Evolutionary conservation across 352 stramenopile species (phyloP), one percentile per base, ranked within the genome.

Genomic region (Pythium aristosporum): DNA sequence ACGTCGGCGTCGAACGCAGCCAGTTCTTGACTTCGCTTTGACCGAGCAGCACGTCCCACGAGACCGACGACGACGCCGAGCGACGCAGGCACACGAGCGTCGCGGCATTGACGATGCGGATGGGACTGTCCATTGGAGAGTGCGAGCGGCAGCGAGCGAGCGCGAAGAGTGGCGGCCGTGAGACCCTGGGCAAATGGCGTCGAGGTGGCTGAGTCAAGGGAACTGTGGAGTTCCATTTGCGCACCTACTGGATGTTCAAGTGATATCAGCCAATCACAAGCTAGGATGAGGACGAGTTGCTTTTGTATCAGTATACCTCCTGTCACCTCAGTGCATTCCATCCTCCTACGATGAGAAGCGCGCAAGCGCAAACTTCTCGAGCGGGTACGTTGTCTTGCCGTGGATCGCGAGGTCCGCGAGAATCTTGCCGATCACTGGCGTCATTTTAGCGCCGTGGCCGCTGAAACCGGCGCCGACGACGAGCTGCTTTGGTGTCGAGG

Each of bases 381-480:
- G 76, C 28, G 70, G 53, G 51, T 82, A 62, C 46, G 62, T 46
- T 30, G 76, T 85, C 64, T 79, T 65, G 6, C 78, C 69, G 28
- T 75, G 60, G 39, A 91, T 49, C 52, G 81, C 84, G 28, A 94
- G 69, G 47, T 96, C 85, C 6, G 67, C 70, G 51, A 94, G 71
- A 55, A 92, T 91, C 69, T 91, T 73, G 39, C 87, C 87, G 44
- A 96, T 85, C 52, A 91, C 85, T 3, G 84, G 84, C 42, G 80
- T 88, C 83, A 94, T 92, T 60, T 96, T 96, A 21, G 87, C 88
- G 0, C 87, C 87, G 56, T 96, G 87, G 36, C 87, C 85, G 54
- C 80, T 94, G 57, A 94, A 89, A 2, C 85, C 84, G 37, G 87
- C 82, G 1, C 80, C 82, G 4, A 87, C 73, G n/a, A 88, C 74